Base-by-base conservation (phyloP, 1,284 basidiomycete genomes). In the Thecaphora thlaspeos region DNA sequence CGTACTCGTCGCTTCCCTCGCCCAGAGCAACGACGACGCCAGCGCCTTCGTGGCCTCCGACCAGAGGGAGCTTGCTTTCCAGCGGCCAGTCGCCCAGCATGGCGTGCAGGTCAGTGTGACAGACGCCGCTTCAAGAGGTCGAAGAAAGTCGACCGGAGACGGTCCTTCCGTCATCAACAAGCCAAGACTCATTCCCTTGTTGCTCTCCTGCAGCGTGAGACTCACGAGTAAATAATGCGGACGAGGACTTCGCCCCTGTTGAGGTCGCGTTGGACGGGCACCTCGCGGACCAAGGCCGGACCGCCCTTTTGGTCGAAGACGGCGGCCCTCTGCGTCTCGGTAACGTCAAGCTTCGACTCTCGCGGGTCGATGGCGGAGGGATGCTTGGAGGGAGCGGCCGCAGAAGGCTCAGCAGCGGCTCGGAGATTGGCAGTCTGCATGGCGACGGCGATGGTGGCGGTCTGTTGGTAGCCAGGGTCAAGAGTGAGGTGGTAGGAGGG, bases 21-120 rank as follows among this genome's bases (percentile, higher is more conserved):
- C 85, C 89, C 65, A 92, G 87, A 26, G 88, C 89, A 38, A 92
- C 87, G 48, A 92, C 80, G 44, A 83, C 63, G 28, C 81, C 81
- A 7, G 78, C 79, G 39, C 80, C 89, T 80, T 91, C 89, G 73
- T 91, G 90, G 0, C 91, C 91, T 32, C 90, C 91, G 57, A 92
- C 84, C 51, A 91, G 83, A 2, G 89, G 89, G 7, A 83, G 82
- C 61, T 83, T 85, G 43, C 86, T 80, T 4, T 59, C 50, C 1
- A 58, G 46, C 2, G 78, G 73, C 77, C 77, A 78, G 54, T 78
- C 75, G 26, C 75, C 69, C 12, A 59, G 55, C 41, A 70, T 26
- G 1, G 68, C 70, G 43, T 73, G 66, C 17, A 67, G 49, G 39
- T 67, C 64, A 17, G 55, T 59, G 26, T 62, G 7, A 23, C 45